phyloP scores from a whole-genome alignment of 805 yeast genomes.

The Schizosaccharomyces osmophilus region DNA sequence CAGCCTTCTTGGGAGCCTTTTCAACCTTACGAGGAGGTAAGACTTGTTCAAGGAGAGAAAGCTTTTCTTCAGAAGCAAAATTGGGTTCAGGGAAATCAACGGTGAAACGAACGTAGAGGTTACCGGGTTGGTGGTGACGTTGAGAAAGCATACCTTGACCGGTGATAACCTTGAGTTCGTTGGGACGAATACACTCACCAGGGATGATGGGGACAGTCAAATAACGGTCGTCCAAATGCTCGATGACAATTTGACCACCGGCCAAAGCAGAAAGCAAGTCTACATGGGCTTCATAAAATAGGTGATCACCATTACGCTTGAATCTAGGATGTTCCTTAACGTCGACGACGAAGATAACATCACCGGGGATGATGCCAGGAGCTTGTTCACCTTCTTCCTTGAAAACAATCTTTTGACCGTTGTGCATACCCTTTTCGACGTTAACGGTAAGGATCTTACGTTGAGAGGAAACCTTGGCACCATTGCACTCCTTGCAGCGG shows the following conservation, averaged over 20 bases:
- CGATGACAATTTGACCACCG: constrained; percentile 74
- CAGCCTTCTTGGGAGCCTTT: constrained; percentile 43
- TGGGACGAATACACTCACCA: constrained; percentile 84
- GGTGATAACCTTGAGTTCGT: constrained; percentile 51
- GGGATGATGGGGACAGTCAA: constrained; percentile 61
- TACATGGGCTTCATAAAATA: constrained; percentile 61
- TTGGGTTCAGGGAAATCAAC: constrained; percentile 65
- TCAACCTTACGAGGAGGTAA: constrained; percentile 53
- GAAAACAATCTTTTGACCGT: constrained; percentile 76
- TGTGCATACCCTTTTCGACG: constrained; percentile 89
- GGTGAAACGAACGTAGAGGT: constrained; percentile 62
- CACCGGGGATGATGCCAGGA: constrained; percentile 88
- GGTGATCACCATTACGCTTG: constrained; percentile 73
- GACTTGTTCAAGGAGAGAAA: constrained; percentile 45
- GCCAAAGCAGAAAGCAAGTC: constrained; percentile 87
- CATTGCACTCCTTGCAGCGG: constrained; percentile 66
- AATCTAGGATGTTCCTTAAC: constrained; percentile 70
- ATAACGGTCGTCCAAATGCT: constrained; percentile 83
- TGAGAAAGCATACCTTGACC: constrained; percentile 95
- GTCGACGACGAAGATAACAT: constrained; percentile 73
- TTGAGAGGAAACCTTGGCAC: constrained; percentile 68
- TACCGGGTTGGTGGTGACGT: constrained; percentile 72
- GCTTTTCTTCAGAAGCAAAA: constrained; percentile 43
- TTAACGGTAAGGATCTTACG: constrained; percentile 85
- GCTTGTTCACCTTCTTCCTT: constrained; percentile 95